These are phyloP conservation scores for Salinomyces thailandicus DNA, from an alignment of 2,329 filamentous ascomycete species.

Conservation along the genomic window DNA sequence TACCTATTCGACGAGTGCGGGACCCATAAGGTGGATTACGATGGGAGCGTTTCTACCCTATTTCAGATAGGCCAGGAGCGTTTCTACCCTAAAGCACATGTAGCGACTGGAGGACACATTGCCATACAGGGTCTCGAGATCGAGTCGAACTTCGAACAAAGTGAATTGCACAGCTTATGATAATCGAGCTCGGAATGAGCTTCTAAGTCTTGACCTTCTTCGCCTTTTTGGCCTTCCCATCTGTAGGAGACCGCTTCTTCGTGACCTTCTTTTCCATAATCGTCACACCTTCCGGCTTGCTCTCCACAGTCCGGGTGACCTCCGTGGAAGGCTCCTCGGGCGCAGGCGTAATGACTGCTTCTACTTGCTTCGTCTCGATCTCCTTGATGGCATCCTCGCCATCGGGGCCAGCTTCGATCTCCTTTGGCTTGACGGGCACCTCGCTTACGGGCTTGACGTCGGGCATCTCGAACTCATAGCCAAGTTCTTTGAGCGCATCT, in stretches of 20 bases:
- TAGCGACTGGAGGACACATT: no score
- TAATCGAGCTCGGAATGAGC: no score
- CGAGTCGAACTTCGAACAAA: no score
- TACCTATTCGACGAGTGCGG: no score
- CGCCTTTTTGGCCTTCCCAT: slow-evolving; percentile 25
- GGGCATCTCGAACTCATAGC: slow-evolving; percentile 73
- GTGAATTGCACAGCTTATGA: no score
- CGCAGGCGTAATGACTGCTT: not conserved
- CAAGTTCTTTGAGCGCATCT: slow-evolving; percentile 65
- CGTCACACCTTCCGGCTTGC: slow-evolving; percentile 9
- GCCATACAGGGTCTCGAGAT: no score
- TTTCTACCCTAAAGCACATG: no score
- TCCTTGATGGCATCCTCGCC: slow-evolving; percentile 8
- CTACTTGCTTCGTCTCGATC: not conserved
- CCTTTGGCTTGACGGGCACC: slow-evolving; percentile 35
- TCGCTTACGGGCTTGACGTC: slow-evolving; percentile 54
- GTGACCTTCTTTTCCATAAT: slow-evolving; percentile 26
- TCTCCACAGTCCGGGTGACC: slow-evolving; percentile 8
- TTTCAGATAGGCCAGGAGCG: no score
- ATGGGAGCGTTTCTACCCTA: no score
- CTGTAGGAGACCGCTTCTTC: slow-evolving; percentile 22
- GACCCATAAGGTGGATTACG: no score
- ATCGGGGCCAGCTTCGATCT: slow-evolving; percentile 22
- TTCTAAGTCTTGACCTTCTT: slow-evolving; percentile 10
- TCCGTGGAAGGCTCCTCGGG: slow-evolving; percentile 3